Evolutionary conservation across 148 eudicot genomes (phyloP).

Genomic region (Rhododendron griersonianum): DNA sequence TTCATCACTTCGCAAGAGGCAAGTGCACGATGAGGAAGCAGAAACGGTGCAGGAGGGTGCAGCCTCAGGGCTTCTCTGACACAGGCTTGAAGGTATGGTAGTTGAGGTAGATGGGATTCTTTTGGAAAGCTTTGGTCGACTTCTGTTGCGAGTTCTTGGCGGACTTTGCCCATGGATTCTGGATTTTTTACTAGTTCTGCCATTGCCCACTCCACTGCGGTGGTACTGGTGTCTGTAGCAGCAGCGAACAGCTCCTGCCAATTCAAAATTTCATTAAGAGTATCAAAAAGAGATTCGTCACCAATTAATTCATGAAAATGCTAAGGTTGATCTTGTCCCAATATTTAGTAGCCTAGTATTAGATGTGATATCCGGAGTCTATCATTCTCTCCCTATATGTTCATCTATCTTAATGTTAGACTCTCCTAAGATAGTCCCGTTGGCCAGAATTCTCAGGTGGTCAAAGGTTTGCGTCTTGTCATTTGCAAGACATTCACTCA

Average conservation of each 20-base stretch:
- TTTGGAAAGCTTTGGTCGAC: not conserved
- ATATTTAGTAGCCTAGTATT: not conserved
- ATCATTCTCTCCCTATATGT: not conserved
- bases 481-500: not conserved
- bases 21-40: slow-evolving; percentile 18
- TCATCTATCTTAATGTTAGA: not conserved
- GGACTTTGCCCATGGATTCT: slow-evolving; percentile 13
- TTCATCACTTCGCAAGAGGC: slow-evolving; percentile 11
- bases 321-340: not conserved
- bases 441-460: not conserved
- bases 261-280: not conserved
- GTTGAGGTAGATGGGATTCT: slow-evolving; percentile 8
- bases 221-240: slow-evolving; percentile 16
- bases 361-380: not conserved
- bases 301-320: not conserved
- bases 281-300: not conserved
- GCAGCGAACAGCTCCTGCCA: slow-evolving; percentile 27
- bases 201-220: slow-evolving; percentile 22
- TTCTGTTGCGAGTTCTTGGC: slow-evolving; percentile 5
- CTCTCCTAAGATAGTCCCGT: not conserved
- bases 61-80: slow-evolving; percentile 16
- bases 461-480: not conserved
- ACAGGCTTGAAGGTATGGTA: slow-evolving; percentile 29
- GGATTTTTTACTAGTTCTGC: slow-evolving; percentile 16
- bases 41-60: slow-evolving; percentile 19